Base-by-base conservation (phyloP, 2,329 filamentous ascomycete species). In the Nemania abortiva region DNA sequence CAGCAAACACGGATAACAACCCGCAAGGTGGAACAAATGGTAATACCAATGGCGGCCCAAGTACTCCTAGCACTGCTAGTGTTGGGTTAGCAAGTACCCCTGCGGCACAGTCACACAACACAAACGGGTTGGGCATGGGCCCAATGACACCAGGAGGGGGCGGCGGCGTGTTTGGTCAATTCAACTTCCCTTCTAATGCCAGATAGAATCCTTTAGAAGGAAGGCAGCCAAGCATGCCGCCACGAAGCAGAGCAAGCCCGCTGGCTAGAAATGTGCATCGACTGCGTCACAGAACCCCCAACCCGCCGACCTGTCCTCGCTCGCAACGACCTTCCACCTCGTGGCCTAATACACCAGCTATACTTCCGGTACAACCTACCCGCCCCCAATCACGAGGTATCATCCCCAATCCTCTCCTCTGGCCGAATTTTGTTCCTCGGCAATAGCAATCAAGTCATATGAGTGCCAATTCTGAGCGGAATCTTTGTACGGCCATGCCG, bases 101-200 rank as follows among this genome's bases (percentile, higher is more conserved):
- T 15, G 84, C 82, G 9, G 80, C 82, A 18, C 84, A 86, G 72
- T 81, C 81, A 64, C 84, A 88, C 72, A 86, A 89, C 79, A 88
- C 84, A 72, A 90, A 86, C 76, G 87, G 83, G 61, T 81, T 85
- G 77, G 84, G 86, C 60, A 89, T 91, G 79, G 91, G 91, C 2
- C 88, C 91, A 42, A 90, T 94, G 86, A 96, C 93, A 7, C 93
- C 93, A 0, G 92, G 93, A 29, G 91, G 89, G 22, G 89, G 89
- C 2, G 90, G 90, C 29, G 91, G 92, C 60, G 89, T 91, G 27
- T 94, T 95, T 83, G 93, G 93, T 56, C 88, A 86, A 78, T 95
- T 95, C 81, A 84, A 85, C 68, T 87, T 88, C 80, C 81, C 79
- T 71, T 62, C 70, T 42, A 82, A 81, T 66, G 65, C 73, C 20